Conservation (phyloP, 164 flowering plant species). For the Macadamia tetraphylla region DNA sequence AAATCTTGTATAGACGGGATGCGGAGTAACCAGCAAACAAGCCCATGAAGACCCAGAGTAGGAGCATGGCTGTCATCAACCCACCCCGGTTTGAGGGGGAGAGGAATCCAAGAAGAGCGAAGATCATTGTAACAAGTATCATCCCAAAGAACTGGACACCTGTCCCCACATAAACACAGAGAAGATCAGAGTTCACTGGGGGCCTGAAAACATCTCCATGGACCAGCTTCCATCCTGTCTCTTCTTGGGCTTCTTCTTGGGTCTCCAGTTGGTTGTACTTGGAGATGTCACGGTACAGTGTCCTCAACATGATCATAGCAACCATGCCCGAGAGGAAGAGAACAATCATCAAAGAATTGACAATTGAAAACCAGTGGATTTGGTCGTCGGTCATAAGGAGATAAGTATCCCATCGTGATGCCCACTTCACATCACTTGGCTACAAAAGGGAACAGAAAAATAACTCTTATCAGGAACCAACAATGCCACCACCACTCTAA, state of each 20-base stretch:
- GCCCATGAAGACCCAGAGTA: background rate
- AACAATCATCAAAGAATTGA: constrained; percentile 73
- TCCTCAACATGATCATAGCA: constrained; percentile 76
- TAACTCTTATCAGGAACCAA: background rate
- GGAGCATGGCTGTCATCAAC: background rate
- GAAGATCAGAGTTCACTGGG: background rate
- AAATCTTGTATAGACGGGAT: background rate
- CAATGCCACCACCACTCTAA: background rate
- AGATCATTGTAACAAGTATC: background rate
- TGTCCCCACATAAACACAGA: background rate
- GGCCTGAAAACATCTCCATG: background rate
- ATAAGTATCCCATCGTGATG: constrained; percentile 80
- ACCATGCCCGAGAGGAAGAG: constrained; percentile 83
- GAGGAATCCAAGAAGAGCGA: background rate
- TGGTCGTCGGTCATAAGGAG: constrained; percentile 64
- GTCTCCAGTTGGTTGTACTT: constrained; percentile 72
- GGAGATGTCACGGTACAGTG: constrained; percentile 72
- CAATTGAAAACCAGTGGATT: constrained; percentile 76
- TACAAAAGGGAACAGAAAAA: constrained; percentile 17
- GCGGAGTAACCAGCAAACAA: background rate
- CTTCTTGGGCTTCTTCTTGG: constrained; percentile 77
- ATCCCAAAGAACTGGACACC: constrained; percentile 1
- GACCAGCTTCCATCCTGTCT: constrained; percentile 45
- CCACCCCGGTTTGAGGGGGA: constrained; percentile 1
- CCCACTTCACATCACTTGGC: constrained; percentile 69